Evolutionary conservation across 129 eudicot species (phyloP).

Genomic region (Calendula officinalis): DNA sequence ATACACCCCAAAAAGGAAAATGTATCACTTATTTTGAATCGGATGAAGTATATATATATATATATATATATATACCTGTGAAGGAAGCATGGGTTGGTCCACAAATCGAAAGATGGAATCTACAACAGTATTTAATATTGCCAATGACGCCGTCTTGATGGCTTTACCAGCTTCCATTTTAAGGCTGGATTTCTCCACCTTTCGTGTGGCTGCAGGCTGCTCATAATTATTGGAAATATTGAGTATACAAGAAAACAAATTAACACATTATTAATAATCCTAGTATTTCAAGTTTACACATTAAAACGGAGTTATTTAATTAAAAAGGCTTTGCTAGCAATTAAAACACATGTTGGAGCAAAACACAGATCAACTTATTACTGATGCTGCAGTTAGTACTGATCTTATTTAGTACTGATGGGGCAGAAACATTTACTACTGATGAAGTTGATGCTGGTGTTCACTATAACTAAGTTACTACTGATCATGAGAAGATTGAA

Average conservation of each 20-base stretch:
- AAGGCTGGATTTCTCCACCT: not conserved
- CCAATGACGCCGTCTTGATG: slow-evolving; percentile 18
- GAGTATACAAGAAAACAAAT: not conserved
- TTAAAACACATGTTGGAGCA: too few relatives aligned
- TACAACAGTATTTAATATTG: slow-evolving; percentile 19
- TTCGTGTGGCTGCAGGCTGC: not conserved
- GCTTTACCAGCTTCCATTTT: slow-evolving; percentile 15
- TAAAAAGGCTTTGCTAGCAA: not conserved
- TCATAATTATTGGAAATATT: not conserved
- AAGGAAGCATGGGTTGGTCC: slow-evolving; percentile 36
- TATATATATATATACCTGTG: too few relatives aligned
- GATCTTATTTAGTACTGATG: too few relatives aligned
- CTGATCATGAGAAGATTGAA: too few relatives aligned
- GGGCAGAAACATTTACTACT: too few relatives aligned
- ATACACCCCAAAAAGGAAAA: too few relatives aligned
- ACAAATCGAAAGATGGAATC: slow-evolving; percentile 32
- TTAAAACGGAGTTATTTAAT: not conserved
- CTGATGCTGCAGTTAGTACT: too few relatives aligned
- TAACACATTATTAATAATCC: not conserved
- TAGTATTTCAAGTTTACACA: not conserved
- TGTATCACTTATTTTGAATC: too few relatives aligned
- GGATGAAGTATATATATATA: too few relatives aligned
- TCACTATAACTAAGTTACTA: too few relatives aligned
- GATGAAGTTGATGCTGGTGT: too few relatives aligned
- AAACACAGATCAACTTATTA: too few relatives aligned